Evolutionary conservation across 768 basidiomycete genomes (phyloP), one percentile per base, ranked within the genome.

Genomic region (Tricholoma flavovirens): DNA sequence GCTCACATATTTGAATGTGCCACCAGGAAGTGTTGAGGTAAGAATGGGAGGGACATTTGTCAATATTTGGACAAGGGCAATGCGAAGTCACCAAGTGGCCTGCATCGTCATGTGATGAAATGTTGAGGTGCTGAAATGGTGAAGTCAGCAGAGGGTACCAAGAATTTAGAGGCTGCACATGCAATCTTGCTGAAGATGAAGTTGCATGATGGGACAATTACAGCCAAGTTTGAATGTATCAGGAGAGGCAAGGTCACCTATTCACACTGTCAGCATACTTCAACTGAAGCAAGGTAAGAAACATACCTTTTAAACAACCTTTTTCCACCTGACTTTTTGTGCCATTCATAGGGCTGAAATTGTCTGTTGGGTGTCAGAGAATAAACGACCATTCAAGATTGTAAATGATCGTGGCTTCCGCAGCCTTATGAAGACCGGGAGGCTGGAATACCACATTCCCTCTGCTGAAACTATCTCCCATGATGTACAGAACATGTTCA

Each of bases 341-440:
- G 35, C 35, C 35, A 36, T 12, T 36, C 14, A 12, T 36, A 36
- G 35, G 35, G 48, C 48, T 49, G 6, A 49, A 15, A 21, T 22
- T 24, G 24, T 49, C 19, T 11, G 17, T 26, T 78, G 76, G 77
- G 60, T 76, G 0, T 42, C 71, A 0, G 66, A 73, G 35, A 69
- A 61, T 32, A 48, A 64, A 8, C 62, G 67, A 59, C n/a, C n/a
- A n/a, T n/a, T n/a, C n/a, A n/a, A n/a, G n/a, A n/a, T n/a, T n/a
- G n/a, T n/a, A n/a, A n/a, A 68, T 10, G 73, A 78, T 51, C 53
- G 59, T 0, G 71, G 65, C 0, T 76, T 71, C 53, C 35, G 54
- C 12, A 59, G 22, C 12, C 54, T 74, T 17, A 74, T 72, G 66
- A 71, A 64, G 51, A 67, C 60, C 12, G 74, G 67, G 1, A 49